Conservation (phyloP, 2,329 filamentous ascomycete species). For the Talaromyces sp. region DNA sequence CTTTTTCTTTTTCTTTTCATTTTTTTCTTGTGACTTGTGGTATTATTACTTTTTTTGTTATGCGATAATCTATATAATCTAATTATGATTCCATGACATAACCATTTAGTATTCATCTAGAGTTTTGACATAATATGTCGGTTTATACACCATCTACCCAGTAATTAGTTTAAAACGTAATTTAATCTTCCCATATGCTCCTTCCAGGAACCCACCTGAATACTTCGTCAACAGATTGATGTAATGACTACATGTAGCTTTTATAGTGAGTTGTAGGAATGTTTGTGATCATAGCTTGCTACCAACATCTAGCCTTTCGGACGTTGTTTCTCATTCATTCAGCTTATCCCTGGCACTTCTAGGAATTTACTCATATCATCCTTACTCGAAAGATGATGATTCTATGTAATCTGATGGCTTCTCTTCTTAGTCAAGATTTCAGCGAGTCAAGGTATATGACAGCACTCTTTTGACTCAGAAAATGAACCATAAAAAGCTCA, state of each 20-base stretch:
- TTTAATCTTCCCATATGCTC: not conserved
- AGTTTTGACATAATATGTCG: not conserved
- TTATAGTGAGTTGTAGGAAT: not conserved
- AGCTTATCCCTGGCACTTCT: not conserved
- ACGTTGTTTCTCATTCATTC: not conserved
- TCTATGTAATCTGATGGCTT: not conserved
- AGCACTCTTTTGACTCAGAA: not conserved
- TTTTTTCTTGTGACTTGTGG: not conserved
- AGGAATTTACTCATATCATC: not conserved
- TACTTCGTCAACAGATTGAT: not conserved
- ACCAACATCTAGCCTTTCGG: not conserved
- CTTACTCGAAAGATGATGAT: not conserved
- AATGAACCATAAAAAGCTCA: not conserved
- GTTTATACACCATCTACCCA: not conserved
- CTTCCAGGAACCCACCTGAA: not conserved
- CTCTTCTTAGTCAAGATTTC: not conserved
- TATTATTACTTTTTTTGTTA: not conserved
- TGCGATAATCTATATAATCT: not conserved
- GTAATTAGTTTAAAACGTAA: not conserved
- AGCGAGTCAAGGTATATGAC: not conserved
- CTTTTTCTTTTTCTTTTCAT: not conserved
- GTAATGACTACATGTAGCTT: not conserved
- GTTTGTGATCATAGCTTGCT: not conserved
- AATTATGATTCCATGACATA: not conserved
- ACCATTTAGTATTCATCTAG: not conserved